These are phyloP conservation scores for Aspergillus sclerotiicarbonarius DNA, from an alignment of 495 filamentous ascomycete species.

Conservation along the genomic window DNA sequence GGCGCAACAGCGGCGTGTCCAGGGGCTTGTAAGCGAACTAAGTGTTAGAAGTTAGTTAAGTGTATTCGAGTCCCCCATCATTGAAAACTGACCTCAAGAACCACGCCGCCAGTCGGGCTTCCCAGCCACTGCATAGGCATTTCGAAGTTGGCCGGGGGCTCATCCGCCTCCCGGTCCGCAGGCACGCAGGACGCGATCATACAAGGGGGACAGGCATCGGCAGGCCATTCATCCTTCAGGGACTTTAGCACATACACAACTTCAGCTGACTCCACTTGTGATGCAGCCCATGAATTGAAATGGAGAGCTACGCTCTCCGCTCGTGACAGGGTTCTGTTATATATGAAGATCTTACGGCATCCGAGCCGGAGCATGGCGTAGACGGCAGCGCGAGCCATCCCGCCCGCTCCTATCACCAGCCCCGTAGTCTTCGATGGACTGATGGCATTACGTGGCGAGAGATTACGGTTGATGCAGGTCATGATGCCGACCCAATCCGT, in stretches of 20 bases:
- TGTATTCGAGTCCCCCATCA: background rate
- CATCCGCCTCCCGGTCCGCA: constrained; percentile 59
- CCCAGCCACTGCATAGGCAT: constrained; percentile 72
- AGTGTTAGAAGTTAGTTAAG: constrained; percentile 18
- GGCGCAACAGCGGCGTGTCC: constrained; percentile 66
- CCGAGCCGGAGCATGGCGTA: constrained; percentile 78
- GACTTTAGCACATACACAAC: constrained; percentile 61
- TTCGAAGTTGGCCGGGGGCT: constrained; percentile 68
- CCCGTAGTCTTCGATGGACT: constrained; percentile 64
- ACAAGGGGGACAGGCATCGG: constrained; percentile 61
- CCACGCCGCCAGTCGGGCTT: constrained; percentile 75
- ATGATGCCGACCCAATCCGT: constrained; percentile 81
- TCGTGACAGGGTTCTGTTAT: constrained; percentile 63
- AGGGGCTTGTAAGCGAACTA: constrained; percentile 73
- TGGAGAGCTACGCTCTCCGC: constrained; percentile 67
- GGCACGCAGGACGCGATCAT: constrained; percentile 77
- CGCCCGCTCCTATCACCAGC: constrained; percentile 75
- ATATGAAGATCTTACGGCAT: constrained; percentile 75
- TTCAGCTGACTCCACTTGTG: constrained; percentile 41
- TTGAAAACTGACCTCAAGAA: constrained; percentile 59
- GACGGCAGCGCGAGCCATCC: constrained; percentile 77
- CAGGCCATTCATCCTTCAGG: constrained; percentile 63
- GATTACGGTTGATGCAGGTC: constrained; percentile 66
- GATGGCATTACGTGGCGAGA: constrained; percentile 77
- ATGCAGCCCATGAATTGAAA: constrained; percentile 61